A percentile compares a stretch with the other conserved stretches of the same genome.
phyloP scores from a whole-genome alignment of 2,329 filamentous ascomycete species.

The Phialocephala subalpina region DNA sequence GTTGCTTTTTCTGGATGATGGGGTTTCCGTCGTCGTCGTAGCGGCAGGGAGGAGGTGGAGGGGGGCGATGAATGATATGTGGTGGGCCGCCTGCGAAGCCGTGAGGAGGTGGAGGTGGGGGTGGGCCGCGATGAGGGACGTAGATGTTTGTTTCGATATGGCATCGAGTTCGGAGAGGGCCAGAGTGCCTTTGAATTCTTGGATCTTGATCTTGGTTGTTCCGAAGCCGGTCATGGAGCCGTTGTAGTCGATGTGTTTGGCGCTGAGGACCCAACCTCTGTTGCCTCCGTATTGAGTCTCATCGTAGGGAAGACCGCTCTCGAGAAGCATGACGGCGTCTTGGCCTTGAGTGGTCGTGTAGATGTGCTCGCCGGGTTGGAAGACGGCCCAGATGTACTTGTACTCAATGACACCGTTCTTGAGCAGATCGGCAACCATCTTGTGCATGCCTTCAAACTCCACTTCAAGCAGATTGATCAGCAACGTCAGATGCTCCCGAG shows the following conservation, averaged over 20 bases:
- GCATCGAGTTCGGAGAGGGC: conserved; percentile 52
- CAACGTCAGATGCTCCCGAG: conserved; percentile 42
- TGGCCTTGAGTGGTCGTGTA: conserved; percentile 29
- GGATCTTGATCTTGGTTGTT: conserved; percentile 14
- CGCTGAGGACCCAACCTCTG: conserved; percentile 11
- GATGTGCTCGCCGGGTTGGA: conserved; percentile 29
- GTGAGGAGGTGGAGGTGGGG: background rate
- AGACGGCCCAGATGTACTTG: conserved; percentile 50
- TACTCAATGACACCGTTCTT: conserved; percentile 51
- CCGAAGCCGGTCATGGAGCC: conserved; percentile 19
- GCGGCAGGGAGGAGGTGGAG: conserved; percentile 9
- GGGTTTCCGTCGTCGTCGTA: background rate
- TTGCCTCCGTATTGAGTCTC: conserved; percentile 11
- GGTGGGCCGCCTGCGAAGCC: background rate
- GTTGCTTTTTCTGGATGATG: background rate
- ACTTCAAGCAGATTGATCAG: conserved; percentile 43
- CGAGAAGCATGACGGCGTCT: conserved; percentile 16
- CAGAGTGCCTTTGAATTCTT: conserved; percentile 51
- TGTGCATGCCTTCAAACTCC: conserved; percentile 36
- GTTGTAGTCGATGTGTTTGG: conserved; percentile 19
- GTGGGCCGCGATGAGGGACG: conserved; percentile 5
- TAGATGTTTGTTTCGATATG: conserved; percentile 45
- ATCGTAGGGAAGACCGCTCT: conserved; percentile 12
- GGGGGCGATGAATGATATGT: background rate
- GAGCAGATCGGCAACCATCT: conserved; percentile 41